Conservation (phyloP, 1,139 yeast species). For the Sugiyamaella japonica region DNA sequence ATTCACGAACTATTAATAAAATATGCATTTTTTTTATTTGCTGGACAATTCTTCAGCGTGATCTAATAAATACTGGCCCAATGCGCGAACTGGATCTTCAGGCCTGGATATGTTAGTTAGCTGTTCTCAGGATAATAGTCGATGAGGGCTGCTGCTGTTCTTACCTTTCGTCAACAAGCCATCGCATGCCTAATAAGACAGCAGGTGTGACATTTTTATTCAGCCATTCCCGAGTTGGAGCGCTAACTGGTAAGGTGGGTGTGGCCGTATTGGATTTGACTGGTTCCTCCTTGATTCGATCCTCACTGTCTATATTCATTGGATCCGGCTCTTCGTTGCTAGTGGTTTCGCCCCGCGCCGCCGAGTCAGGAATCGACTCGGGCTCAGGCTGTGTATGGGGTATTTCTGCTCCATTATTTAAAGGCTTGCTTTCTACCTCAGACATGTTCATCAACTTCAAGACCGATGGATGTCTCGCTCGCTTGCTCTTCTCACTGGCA, state of each 20-base stretch:
- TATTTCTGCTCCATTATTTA: not conserved
- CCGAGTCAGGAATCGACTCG: not conserved
- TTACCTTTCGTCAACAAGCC: constrained; percentile 48
- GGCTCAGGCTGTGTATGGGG: not conserved
- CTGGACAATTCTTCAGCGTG: constrained; percentile 20
- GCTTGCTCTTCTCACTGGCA: not conserved
- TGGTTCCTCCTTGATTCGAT: not conserved
- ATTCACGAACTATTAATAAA: constrained; percentile 13
- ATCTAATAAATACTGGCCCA: constrained; percentile 69
- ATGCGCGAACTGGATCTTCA: constrained; percentile 62
- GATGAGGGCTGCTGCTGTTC: too few relatives aligned
- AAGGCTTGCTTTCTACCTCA: not conserved
- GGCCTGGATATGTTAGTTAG: constrained; percentile 46
- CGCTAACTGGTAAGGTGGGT: constrained; percentile 57
- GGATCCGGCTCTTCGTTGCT: not conserved
- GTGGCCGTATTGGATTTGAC: not conserved
- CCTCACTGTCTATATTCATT: constrained; percentile 10
- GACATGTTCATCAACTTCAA: not conserved
- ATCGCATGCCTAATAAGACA: constrained; percentile 67
- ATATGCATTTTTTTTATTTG: constrained; percentile 11
- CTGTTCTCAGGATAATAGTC: too few relatives aligned
- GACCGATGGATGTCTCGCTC: too few relatives aligned
- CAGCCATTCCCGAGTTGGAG: constrained; percentile 75
- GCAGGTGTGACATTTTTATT: constrained; percentile 69
- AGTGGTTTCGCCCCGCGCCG: not conserved